Conservation (phyloP, 768 basidiomycete species). For the Trametopsis cervina region DNA sequence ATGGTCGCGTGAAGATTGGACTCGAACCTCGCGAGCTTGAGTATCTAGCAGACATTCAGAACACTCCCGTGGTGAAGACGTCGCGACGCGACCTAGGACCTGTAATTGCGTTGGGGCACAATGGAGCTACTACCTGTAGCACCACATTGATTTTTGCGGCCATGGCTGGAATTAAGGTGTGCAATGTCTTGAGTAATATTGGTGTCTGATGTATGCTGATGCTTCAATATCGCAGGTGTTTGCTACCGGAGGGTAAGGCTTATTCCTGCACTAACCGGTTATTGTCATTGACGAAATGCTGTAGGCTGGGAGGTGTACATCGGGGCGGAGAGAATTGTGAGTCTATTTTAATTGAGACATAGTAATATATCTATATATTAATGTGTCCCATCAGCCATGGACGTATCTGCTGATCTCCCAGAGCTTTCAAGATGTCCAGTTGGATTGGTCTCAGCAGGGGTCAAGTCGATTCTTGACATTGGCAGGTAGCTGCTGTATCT, state of each 20-base stretch:
- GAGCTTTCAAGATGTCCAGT: slow-evolving; percentile 88
- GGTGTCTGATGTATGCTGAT: background rate
- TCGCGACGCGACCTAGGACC: slow-evolving; percentile 78
- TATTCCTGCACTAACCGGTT: background rate
- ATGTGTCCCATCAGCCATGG: slow-evolving; percentile 61
- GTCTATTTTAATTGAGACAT: slow-evolving; percentile 12
- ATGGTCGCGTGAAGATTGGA: slow-evolving; percentile 84
- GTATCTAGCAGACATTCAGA: slow-evolving; percentile 48
- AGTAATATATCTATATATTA: too few relatives aligned
- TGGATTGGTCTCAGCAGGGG: slow-evolving; percentile 87
- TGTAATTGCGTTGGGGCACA: slow-evolving; percentile 55
- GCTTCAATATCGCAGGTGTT: slow-evolving; percentile 54
- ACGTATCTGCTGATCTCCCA: slow-evolving; percentile 89
- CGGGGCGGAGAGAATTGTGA: slow-evolving; percentile 63
- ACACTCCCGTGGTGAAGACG: slow-evolving; percentile 49
- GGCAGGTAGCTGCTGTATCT: slow-evolving; percentile 41
- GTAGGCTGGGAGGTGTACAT: slow-evolving; percentile 79
- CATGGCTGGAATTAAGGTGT: slow-evolving; percentile 80
- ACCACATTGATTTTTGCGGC: slow-evolving; percentile 70
- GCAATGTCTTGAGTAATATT: slow-evolving; percentile 10
- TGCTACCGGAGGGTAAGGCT: slow-evolving; percentile 81
- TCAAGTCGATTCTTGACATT: slow-evolving; percentile 94
- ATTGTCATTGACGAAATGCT: background rate
- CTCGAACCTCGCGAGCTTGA: slow-evolving; percentile 58
- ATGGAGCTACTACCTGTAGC: slow-evolving; percentile 79